phyloP scores from a whole-genome alignment of 2,329 filamentous ascomycete genomes.

The Diaporthe vexans region DNA sequence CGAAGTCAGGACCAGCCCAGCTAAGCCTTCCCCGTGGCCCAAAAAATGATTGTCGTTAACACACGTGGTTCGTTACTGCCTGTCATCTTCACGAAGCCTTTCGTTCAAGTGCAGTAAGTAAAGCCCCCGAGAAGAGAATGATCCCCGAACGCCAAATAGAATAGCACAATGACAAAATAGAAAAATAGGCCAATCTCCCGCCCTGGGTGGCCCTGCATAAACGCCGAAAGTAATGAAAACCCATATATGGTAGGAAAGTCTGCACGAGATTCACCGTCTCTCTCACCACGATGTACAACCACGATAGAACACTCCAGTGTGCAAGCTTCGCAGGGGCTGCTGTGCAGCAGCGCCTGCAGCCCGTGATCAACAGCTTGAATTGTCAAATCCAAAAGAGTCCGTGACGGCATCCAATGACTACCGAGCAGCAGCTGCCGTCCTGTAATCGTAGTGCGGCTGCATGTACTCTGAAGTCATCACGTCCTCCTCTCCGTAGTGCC shows the following conservation, averaged over 20 bases:
- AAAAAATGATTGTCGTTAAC: slow-evolving; percentile 43
- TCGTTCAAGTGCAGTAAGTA: slow-evolving; percentile 43
- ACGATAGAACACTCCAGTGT: neutral
- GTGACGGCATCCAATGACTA: neutral
- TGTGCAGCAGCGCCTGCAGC: neutral
- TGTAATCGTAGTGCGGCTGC: slow-evolving; percentile 29
- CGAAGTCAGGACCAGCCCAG: slow-evolving; percentile 20
- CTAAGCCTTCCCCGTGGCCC: slow-evolving; percentile 2
- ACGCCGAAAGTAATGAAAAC: slow-evolving; percentile 20
- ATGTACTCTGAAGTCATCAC: slow-evolving; percentile 41
- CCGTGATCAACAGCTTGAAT: neutral
- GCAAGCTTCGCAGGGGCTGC: neutral
- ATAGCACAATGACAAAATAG: slow-evolving; percentile 22
- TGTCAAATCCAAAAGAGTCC: neutral
- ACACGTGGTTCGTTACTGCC: slow-evolving; percentile 47
- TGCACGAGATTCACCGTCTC: slow-evolving; percentile 13
- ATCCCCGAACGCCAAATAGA: slow-evolving; percentile 31
- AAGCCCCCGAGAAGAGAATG: slow-evolving; percentile 36
- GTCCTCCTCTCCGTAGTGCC: slow-evolving; percentile 44
- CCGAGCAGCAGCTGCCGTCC: neutral
- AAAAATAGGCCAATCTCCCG: slow-evolving; percentile 20
- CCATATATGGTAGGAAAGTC: slow-evolving; percentile 36
- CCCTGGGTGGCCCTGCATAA: slow-evolving; percentile 5
- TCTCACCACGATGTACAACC: slow-evolving; percentile 30
- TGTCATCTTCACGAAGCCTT: slow-evolving; percentile 43